Evolutionary conservation across 2,329 filamentous ascomycete genomes (phyloP).

Genomic region (Colletotrichum noveboracense): DNA sequence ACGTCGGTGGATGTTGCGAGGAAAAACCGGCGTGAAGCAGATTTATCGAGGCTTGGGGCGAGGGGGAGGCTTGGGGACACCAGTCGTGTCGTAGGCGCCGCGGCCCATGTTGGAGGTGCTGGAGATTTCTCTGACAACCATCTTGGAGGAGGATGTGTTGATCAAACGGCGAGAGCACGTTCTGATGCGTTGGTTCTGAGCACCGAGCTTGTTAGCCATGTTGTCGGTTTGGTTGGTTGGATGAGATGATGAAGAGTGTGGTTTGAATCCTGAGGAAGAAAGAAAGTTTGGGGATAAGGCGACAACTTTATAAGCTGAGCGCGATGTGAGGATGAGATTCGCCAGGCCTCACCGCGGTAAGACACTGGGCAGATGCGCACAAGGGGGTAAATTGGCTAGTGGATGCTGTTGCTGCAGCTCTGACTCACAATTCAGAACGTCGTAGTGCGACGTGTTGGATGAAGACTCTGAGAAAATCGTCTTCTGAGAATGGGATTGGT

Average conservation of each 20-base stretch:
- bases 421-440: slow-evolving; percentile 24
- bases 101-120: slow-evolving; percentile 52
- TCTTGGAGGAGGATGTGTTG: slow-evolving; percentile 27
- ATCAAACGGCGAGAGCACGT: background rate
- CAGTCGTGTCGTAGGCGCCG: slow-evolving; percentile 58
- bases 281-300: slow-evolving; percentile 23
- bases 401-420: slow-evolving; percentile 19
- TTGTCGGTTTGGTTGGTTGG: background rate
- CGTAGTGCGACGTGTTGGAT: slow-evolving; percentile 22
- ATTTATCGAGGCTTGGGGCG: slow-evolving; percentile 44
- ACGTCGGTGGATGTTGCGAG: background rate
- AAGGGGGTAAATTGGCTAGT: slow-evolving; percentile 16
- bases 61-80: slow-evolving; percentile 51
- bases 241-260: background rate
- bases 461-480: slow-evolving; percentile 5
- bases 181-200: background rate
- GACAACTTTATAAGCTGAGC: slow-evolving; percentile 25
- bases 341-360: background rate
- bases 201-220: slow-evolving; percentile 17
- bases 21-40: background rate
- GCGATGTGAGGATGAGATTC: slow-evolving; percentile 28
- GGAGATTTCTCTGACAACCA: slow-evolving; percentile 37
- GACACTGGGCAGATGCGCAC: background rate
- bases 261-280: slow-evolving; percentile 1
- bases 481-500: slow-evolving; percentile 40